A percentile compares a stretch with the other conserved stretches of the same genome.
phyloP scores from a whole-genome alignment of 805 yeast genomes.

The Ogataea trehalophila region DNA sequence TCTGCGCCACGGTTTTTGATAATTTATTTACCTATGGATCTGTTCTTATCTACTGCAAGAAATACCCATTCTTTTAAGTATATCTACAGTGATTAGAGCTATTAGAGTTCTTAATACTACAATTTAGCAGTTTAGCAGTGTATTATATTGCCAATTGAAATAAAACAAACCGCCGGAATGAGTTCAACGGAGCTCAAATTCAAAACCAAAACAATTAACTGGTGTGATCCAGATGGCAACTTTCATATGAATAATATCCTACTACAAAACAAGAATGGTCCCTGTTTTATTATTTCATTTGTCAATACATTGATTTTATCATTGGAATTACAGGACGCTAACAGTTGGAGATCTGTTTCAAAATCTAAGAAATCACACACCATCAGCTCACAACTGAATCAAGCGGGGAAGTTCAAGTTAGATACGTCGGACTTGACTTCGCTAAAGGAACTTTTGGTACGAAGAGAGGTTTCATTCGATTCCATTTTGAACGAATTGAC shows the following conservation, averaged over 20 bases:
- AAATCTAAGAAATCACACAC: background rate
- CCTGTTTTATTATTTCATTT: conserved; percentile 81
- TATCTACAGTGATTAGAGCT: too few species aligned
- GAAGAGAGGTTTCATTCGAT: conserved; percentile 27
- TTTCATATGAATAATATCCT: conserved; percentile 49
- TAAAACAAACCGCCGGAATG: too few species aligned
- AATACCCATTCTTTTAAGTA: too few species aligned
- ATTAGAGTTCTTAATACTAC: too few species aligned
- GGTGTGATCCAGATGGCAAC: conserved; percentile 21
- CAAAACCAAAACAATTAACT: conserved; percentile 25
- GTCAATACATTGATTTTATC: conserved; percentile 63
- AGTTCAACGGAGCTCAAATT: conserved; percentile 9
- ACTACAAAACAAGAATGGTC: conserved; percentile 79
- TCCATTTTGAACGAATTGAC: conserved; percentile 48
- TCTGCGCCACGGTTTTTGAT: too few species aligned
- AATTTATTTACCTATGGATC: too few species aligned
- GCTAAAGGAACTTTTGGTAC: conserved; percentile 21
- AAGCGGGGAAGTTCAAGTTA: background rate
- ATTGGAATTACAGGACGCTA: conserved; percentile 26
- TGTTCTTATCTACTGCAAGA: too few species aligned
- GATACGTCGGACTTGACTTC: conserved; percentile 9
- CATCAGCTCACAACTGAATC: background rate
- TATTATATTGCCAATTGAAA: too few species aligned
- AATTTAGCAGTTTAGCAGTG: too few species aligned
- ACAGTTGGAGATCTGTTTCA: conserved; percentile 20